Base-by-base conservation (phyloP, 768 basidiomycete species). In the Rhodotorula paludigena region DNA sequence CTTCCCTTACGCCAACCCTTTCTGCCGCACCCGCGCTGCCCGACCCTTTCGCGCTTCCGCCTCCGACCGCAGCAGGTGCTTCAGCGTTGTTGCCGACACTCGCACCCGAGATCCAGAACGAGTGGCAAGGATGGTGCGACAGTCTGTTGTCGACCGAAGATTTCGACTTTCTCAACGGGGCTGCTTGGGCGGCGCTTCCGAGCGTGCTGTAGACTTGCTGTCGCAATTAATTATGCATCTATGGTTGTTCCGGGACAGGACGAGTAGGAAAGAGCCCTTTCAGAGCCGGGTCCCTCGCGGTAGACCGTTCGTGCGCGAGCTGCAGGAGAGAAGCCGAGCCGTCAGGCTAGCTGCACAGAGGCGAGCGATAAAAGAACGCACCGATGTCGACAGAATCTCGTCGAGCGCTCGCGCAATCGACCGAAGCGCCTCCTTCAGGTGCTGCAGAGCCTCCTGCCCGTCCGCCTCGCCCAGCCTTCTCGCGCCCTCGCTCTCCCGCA, bases 351-450 rank as follows among this genome's bases (percentile, higher is more conserved):
- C 10, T 20, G 10, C 41, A 41, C 10, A 11, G 12, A 41, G 12
- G 20, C 11, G 41, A 41, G 8, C 44, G 44, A 49, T 32, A 18
- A 28, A 30, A 6, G 5, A 2, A 30, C n/a, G n/a, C 14, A 49
- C n/a, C 48, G 28, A 11, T 12, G 14, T 30, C 14, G 48, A 49
- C 30, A 8, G 14, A 7, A 45, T 32, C 18, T 35, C 21, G 30
- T 36, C 49, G 32, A 42, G 47, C 48, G 14, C 36, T 3, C 14
- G 35, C 30, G 32, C 11, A 10, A 55, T 36, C 20, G 4, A 30
- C 62, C 11, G 21, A 16, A 64, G 55, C 45, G 55, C 55, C 20
- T 18, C 55, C 28, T 57, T 56, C 30, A 64, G 42, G 36, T 33
- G 30, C 32, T 41, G 32, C 5, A 57, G 2, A 15, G 8, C 14